Conservation (phyloP, 2,329 filamentous ascomycete species). For the Ceratocystis papillata region DNA sequence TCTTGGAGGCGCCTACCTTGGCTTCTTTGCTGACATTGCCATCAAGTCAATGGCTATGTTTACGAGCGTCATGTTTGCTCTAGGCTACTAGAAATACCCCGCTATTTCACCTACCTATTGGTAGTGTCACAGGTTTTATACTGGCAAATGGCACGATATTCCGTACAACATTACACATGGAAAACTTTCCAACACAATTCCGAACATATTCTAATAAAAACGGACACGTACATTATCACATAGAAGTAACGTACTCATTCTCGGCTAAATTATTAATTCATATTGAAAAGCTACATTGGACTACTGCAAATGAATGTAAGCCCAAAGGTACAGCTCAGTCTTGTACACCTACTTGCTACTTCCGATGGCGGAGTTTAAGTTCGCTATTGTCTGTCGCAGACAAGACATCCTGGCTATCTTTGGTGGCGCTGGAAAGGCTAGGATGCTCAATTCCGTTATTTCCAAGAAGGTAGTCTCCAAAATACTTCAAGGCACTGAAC, state of each 20-base stretch:
- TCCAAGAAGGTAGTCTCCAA: conserved; percentile 67
- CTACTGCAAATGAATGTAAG: too few relatives aligned
- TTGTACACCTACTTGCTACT: background rate
- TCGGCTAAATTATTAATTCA: background rate
- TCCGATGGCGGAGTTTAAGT: background rate
- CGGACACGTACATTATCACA: too few relatives aligned
- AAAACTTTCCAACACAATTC: background rate
- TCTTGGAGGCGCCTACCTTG: conserved; percentile 32
- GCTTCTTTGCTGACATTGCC: conserved; percentile 31
- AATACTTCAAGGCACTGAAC: conserved; percentile 69
- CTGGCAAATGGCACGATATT: background rate
- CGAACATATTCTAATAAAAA: background rate
- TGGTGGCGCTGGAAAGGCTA: conserved; percentile 20
- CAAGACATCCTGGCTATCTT: conserved; percentile 26
- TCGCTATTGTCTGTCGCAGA: conserved; percentile 17
- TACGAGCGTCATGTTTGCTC: conserved; percentile 33
- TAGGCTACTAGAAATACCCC: conserved; percentile 29
- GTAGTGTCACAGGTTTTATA: background rate
- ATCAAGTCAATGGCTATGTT: conserved; percentile 39
- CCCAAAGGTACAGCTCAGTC: too few relatives aligned
- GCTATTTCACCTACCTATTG: background rate
- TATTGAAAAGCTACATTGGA: background rate
- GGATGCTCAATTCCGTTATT: conserved; percentile 54
- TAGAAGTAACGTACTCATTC: too few relatives aligned
- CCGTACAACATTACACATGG: too few relatives aligned